Percentiles rank a stretch among this genome's conserved stretches.
Evolutionary conservation across 805 yeast species (phyloP).

Genomic region (Suhomyces sp.): DNA sequence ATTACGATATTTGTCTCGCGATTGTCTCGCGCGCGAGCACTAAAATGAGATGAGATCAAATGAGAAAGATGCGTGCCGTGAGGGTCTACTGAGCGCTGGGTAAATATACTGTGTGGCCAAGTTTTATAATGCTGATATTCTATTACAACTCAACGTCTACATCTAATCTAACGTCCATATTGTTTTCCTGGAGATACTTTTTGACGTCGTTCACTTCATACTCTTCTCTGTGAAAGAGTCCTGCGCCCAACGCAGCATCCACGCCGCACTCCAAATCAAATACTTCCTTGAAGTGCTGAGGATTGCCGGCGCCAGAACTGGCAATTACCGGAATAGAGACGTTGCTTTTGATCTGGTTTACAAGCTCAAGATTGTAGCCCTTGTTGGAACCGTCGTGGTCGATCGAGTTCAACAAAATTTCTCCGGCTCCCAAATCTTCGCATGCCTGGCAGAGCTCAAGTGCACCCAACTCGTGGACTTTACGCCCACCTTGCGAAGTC

Average conservation of each 20-base stretch:
- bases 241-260: constrained; percentile 98
- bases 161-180: constrained; percentile 72
- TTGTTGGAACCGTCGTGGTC: constrained; percentile 96
- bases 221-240: constrained; percentile 95
- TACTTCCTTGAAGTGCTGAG: constrained; percentile 86
- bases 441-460: constrained; percentile 84
- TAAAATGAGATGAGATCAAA: neutral
- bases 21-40: neutral
- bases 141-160: constrained; percentile 21
- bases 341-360: constrained; percentile 69
- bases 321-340: constrained; percentile 94
- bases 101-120: too few relatives aligned
- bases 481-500: constrained; percentile 96
- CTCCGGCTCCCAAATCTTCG: constrained; percentile 95
- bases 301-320: constrained; percentile 95
- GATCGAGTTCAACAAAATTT: constrained; percentile 85
- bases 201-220: constrained; percentile 86
- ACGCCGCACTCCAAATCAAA: constrained; percentile 69
- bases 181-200: constrained; percentile 49
- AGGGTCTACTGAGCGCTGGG: neutral
- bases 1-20: neutral
- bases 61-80: neutral
- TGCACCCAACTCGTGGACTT: constrained; percentile 81
- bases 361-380: constrained; percentile 87
- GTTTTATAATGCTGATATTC: too few relatives aligned